A percentile compares a stretch with the other conserved stretches of the same genome.
These are phyloP conservation scores for Phytophthora vignae DNA, from an alignment of 352 stramenopile genomes.

Conservation along the genomic window DNA sequence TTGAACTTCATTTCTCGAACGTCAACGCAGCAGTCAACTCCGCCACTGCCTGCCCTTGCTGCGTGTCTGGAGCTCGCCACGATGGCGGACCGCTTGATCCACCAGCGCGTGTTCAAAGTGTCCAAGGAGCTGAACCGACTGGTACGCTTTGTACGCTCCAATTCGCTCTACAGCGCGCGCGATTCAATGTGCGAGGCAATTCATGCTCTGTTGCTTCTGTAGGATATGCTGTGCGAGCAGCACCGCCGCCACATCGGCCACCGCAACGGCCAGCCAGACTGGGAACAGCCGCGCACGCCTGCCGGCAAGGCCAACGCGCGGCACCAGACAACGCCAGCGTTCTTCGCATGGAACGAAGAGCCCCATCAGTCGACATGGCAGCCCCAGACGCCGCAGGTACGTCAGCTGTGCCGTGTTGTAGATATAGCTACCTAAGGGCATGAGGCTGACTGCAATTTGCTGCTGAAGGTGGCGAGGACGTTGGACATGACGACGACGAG, in stretches of 20 bases:
- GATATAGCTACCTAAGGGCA: neutral
- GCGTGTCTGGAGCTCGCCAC: conserved; percentile 6
- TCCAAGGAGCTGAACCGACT: conserved; percentile 56
- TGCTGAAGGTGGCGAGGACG: conserved; percentile 38
- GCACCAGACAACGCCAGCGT: conserved; percentile 34
- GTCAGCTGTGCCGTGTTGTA: neutral
- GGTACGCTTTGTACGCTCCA: conserved; percentile 30
- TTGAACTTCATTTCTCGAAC: conserved; percentile 23
- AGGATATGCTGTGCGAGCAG: conserved; percentile 66
- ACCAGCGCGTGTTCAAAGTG: conserved; percentile 64
- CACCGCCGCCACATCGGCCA: conserved; percentile 55
- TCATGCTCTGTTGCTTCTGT: neutral
- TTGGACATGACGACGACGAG: conserved; percentile 26
- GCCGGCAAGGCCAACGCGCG: conserved; percentile 48
- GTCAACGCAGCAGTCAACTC: neutral
- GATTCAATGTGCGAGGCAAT: conserved; percentile 7
- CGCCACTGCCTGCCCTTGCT: neutral
- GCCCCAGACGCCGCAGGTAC: conserved; percentile 27
- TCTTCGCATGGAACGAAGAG: conserved; percentile 64
- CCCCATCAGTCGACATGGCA: conserved; percentile 16
- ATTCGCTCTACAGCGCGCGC: neutral
- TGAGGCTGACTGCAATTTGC: conserved; percentile 2
- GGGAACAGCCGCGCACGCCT: conserved; percentile 38
- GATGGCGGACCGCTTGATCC: conserved; percentile 37
- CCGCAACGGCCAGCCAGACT: conserved; percentile 59